A percentile compares a stretch with the other conserved stretches of the same genome.
Evolutionary conservation across 2,329 filamentous ascomycete genomes (phyloP).

Genomic region (Nothophaeocryptopus gaeumannii): DNA sequence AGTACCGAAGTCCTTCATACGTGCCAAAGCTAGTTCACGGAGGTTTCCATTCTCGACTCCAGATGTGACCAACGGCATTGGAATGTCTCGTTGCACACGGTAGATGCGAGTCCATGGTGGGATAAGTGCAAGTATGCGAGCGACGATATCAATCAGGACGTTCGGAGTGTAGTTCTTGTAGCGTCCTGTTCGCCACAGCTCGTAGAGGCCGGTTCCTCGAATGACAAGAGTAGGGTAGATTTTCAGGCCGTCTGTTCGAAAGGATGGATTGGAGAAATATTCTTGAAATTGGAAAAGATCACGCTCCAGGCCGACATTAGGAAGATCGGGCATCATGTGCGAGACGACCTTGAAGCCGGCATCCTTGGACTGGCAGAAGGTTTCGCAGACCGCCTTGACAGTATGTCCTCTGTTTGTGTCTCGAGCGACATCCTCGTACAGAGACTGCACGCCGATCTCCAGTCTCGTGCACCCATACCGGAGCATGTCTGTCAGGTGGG

Average conservation of each 20-base stretch:
- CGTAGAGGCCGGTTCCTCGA: constrained; percentile 91
- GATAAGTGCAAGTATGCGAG: constrained; percentile 89
- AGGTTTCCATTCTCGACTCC: constrained; percentile 98
- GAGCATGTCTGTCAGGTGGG: constrained; percentile 93
- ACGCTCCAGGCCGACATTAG: constrained; percentile 97
- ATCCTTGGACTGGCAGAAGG: constrained; percentile 95
- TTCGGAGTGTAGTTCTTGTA: constrained; percentile 99
- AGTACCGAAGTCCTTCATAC: constrained; percentile 99
- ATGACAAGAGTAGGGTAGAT: constrained; percentile 98
- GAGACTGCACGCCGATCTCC: constrained; percentile 90
- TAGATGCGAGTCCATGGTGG: constrained; percentile 99
- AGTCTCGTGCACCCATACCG: constrained; percentile 95
- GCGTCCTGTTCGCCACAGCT: constrained; percentile 91
- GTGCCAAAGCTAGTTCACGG: constrained; percentile 85
- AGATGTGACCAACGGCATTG: constrained; percentile 99
- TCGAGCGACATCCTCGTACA: constrained; percentile 97
- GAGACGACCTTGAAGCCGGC: constrained; percentile 98
- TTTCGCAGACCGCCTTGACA: constrained; percentile 90
- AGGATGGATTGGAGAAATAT: constrained; percentile 95
- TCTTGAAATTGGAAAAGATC: constrained; percentile 96
- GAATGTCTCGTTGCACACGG: constrained; percentile 95
- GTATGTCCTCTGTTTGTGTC: constrained; percentile 97
- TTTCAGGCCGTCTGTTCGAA: constrained; percentile 93
- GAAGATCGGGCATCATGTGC: constrained; percentile 99
- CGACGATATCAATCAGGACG: constrained; percentile 90